Evolutionary conservation across 108 stramenopile genomes (phyloP).

Genomic region (Pseudonitzschia pungens): DNA sequence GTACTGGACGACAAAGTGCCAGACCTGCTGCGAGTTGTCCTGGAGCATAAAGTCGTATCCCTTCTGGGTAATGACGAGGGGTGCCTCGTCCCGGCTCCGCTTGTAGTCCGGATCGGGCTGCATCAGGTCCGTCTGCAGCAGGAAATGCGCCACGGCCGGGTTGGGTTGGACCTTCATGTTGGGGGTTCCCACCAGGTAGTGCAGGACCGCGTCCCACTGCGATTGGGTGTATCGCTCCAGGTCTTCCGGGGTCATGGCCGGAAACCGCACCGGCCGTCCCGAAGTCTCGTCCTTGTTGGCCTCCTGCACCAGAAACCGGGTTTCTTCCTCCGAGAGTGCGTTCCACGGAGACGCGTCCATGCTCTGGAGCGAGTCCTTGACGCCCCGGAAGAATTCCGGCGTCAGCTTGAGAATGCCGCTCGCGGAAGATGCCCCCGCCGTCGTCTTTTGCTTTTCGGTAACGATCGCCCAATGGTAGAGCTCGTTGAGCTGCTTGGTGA

Average conservation of each 20-base stretch:
- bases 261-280: constrained; percentile 13
- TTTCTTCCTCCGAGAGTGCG: constrained; percentile 28
- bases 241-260: constrained; percentile 61
- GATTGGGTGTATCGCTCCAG: constrained; percentile 77
- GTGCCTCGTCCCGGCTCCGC: constrained; percentile 45
- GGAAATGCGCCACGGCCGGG: constrained; percentile 63
- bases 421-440: background rate
- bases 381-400: constrained; percentile 41
- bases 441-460: constrained; percentile 19
- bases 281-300: constrained; percentile 23
- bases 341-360: constrained; percentile 55
- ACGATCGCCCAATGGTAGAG: constrained; percentile 54
- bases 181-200: constrained; percentile 79
- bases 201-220: constrained; percentile 82
- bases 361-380: constrained; percentile 40
- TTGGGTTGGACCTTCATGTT: constrained; percentile 60
- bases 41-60: constrained; percentile 89
- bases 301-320: constrained; percentile 35
- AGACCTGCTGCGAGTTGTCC: constrained; percentile 77
- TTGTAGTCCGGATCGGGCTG: constrained; percentile 82
- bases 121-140: constrained; percentile 74
- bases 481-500: constrained; percentile 22
- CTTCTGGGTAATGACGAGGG: constrained; percentile 80
- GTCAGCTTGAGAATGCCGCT: constrained; percentile 29
- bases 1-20: constrained; percentile 86